Conservation (phyloP, 257 asterid species). For the Ilex aquifolium region DNA sequence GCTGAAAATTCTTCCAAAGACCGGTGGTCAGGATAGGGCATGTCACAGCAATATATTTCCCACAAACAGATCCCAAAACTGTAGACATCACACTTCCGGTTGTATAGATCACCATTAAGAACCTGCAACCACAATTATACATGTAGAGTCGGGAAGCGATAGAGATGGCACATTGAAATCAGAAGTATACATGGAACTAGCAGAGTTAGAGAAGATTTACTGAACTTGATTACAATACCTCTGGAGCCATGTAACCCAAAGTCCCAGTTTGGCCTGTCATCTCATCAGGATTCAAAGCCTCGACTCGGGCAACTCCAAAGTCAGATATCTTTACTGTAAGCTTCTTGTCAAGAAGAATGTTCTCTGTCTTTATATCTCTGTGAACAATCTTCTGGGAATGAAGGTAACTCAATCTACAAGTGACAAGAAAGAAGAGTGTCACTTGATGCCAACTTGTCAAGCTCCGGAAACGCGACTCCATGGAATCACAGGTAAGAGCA, state of each 20-base stretch:
- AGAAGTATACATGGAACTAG: no score
- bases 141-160: no score
- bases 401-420: conserved; percentile 20
- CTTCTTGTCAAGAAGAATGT: conserved; percentile 5
- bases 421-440: background rate
- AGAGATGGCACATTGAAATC: no score
- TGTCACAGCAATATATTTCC: conserved; percentile 16
- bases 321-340: conserved; percentile 6
- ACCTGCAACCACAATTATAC: background rate
- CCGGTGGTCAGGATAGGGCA: background rate
- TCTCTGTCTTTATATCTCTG: conserved; percentile 8
- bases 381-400: conserved; percentile 21
- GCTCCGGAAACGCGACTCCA: no score
- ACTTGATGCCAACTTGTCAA: background rate
- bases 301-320: conserved; percentile 9
- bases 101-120: background rate
- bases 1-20: background rate
- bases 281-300: background rate
- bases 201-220: no score
- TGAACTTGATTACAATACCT: conserved; percentile 5
- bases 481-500: no score
- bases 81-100: conserved; percentile 27
- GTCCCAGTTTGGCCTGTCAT: conserved; percentile 4
- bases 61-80: conserved; percentile 29
- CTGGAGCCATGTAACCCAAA: conserved; percentile 24